A percentile compares a stretch with the other conserved stretches of the same genome.
phyloP scores from a whole-genome alignment of 2,329 filamentous ascomycete genomes.

The Monosporascus sp. region DNA sequence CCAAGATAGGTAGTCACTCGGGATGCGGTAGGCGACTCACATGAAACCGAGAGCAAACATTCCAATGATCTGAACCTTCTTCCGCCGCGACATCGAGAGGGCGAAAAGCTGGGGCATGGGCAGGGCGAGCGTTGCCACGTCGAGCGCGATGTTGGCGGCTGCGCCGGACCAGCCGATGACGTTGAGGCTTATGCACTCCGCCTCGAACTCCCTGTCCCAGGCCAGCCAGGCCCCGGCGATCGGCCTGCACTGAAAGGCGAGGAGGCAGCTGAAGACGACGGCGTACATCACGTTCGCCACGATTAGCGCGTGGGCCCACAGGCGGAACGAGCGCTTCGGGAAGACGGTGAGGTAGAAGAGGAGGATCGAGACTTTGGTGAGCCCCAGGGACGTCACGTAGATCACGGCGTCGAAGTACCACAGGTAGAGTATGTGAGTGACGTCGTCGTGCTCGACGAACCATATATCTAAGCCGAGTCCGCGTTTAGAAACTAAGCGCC shows the following conservation, averaged over 20 bases:
- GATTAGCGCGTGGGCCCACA: slow-evolving; percentile 11
- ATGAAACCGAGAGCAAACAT: slow-evolving; percentile 19
- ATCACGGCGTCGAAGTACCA: slow-evolving; percentile 15
- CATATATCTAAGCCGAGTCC: slow-evolving; percentile 35
- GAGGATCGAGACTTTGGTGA: slow-evolving; percentile 21
- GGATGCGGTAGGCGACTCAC: slow-evolving; percentile 1
- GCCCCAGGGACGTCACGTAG: slow-evolving; percentile 11
- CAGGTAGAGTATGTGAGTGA: slow-evolving; percentile 30
- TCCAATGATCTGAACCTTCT: slow-evolving; percentile 14
- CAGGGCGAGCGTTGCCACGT: slow-evolving; percentile 12
- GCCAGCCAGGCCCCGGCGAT: slow-evolving; percentile 13
- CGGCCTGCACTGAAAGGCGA: slow-evolving; percentile 16
- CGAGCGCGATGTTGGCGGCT: slow-evolving; percentile 13
- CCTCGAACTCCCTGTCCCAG: slow-evolving; percentile 15
- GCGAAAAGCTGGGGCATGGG: slow-evolving; percentile 12
- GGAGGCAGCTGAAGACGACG: slow-evolving; percentile 10
- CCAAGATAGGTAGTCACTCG: too few relatives aligned
- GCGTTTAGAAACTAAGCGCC: slow-evolving; percentile 23
- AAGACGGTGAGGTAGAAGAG: slow-evolving; percentile 22
- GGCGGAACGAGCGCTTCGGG: slow-evolving; percentile 7
- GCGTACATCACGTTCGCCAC: slow-evolving; percentile 12
- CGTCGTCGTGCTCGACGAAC: slow-evolving; percentile 30
- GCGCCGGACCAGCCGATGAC: slow-evolving; percentile 14
- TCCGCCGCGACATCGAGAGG: slow-evolving; percentile 11
- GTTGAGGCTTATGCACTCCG: slow-evolving; percentile 14